Evolutionary conservation across 352 stramenopile genomes (phyloP).

Genomic region (Globisporangium rhizosaccharum): DNA sequence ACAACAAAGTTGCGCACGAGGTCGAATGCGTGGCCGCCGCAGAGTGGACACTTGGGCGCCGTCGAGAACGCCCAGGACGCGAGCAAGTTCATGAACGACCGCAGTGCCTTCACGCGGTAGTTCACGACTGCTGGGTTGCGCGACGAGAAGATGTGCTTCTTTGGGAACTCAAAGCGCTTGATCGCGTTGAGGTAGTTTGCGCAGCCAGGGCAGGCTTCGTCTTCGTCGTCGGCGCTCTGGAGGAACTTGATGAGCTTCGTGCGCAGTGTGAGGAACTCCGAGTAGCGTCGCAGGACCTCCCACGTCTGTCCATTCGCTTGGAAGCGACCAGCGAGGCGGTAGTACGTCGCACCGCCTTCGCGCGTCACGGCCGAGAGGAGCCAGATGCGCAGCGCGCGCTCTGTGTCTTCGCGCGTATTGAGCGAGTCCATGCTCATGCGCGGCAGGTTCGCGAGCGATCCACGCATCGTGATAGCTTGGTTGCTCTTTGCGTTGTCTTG

Average conservation of each 20-base stretch:
- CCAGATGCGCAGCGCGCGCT: constrained; percentile 57
- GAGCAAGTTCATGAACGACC: constrained; percentile 79
- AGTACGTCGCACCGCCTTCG: constrained; percentile 49
- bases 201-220: constrained; percentile 73
- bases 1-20: constrained; percentile 77
- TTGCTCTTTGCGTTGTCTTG: neutral
- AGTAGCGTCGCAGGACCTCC: constrained; percentile 82
- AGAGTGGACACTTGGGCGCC: constrained; percentile 80
- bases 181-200: constrained; percentile 76
- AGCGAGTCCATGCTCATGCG: constrained; percentile 54
- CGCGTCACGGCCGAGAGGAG: constrained; percentile 51
- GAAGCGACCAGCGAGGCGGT: constrained; percentile 68
- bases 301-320: constrained; percentile 58
- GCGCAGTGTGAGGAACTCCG: constrained; percentile 75
- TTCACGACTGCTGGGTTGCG: constrained; percentile 72
- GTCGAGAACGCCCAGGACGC: constrained; percentile 80
- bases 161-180: constrained; percentile 77
- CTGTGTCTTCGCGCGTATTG: constrained; percentile 36
- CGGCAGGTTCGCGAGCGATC: constrained; percentile 23
- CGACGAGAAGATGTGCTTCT: constrained; percentile 84
- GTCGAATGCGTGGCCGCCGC: constrained; percentile 74
- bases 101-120: constrained; percentile 79
- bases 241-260: constrained; percentile 79
- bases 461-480: constrained; percentile 23
- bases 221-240: constrained; percentile 48